Base-by-base conservation (phyloP, 495 filamentous ascomycete genomes). In the Penicillium turbatum region DNA sequence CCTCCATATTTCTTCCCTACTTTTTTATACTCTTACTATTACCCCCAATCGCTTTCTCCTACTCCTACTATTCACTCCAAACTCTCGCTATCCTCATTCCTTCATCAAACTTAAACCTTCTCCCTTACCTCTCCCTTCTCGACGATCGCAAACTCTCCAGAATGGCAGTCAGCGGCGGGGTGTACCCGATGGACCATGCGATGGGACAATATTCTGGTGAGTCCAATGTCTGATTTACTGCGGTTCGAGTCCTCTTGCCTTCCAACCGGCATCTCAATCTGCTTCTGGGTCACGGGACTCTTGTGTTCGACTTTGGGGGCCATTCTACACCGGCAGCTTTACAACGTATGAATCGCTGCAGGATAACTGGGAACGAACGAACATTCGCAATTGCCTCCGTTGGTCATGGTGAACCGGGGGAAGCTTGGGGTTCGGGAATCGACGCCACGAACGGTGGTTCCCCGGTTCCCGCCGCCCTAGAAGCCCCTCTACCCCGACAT, bases 161-260 rank as follows among this genome's bases (percentile, higher is more conserved):
- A 15, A 66, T 66, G 63, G 56, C 57, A 15, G 29, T 46, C 11
- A 60, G 37, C 35, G 64, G 61, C 40, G 64, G 64, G 53, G 59
- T 62, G 17, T 67, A 65, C 44, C 59, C 64, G 3, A 62, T 64
- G 54, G 59, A 62, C 19, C 57, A 60, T 21, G 13, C 39, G 5
- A 62, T 64, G 56, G 54, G 60, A 16, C 35, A 37, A 29, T 57
- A 62, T 12, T 44, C 56, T 43, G 62, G 64, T 67, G 43, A 62
- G 64, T 65, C 0, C 40, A 15, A 51, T 45, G 30, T 35, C 16
- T 21, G 16, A 31, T 9, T 12, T 10, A 10, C 17, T 32, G 27
- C n/a, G 27, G 24, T 16, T 19, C 13, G 26, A 30, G 8, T 12
- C 13, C 41, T 31, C 21, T 12, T 37, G 30, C 2, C n/a, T 16